Evolutionary conservation across 1,139 yeast genomes (phyloP).

Genomic region (Magnusiomyces starmeri): DNA sequence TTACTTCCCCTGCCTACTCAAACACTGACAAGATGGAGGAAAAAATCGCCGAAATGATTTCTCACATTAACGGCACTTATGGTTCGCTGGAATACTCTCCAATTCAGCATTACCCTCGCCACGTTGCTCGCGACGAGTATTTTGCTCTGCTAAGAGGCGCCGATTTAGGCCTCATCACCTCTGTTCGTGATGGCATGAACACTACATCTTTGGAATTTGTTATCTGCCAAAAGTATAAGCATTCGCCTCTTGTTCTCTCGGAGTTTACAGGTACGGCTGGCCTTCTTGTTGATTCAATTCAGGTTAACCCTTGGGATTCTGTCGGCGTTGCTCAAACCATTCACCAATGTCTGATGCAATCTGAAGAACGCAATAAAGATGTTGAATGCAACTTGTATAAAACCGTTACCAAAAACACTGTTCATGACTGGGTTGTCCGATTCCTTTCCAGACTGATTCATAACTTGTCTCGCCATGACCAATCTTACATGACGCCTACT

Average conservation of each 20-base stretch:
- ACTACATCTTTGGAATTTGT: slow-evolving; percentile 91
- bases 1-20: slow-evolving; percentile 69
- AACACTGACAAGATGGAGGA: slow-evolving; percentile 48
- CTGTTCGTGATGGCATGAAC: slow-evolving; percentile 94
- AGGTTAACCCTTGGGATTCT: slow-evolving; percentile 75
- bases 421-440: slow-evolving; percentile 72
- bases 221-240: slow-evolving; percentile 68
- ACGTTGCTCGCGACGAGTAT: slow-evolving; percentile 83
- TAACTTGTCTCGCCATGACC: slow-evolving; percentile 41
- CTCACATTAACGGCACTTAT: slow-evolving; percentile 72
- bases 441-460: slow-evolving; percentile 51
- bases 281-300: slow-evolving; percentile 67
- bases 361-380: slow-evolving; percentile 31
- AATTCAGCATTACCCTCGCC: slow-evolving; percentile 85
- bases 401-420: slow-evolving; percentile 62
- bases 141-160: slow-evolving; percentile 82
- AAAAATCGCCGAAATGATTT: slow-evolving; percentile 70
- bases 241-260: slow-evolving; percentile 54
- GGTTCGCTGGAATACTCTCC: slow-evolving; percentile 49
- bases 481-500: slow-evolving; percentile 68
- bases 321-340: slow-evolving; percentile 87
- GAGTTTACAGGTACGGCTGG: slow-evolving; percentile 93
- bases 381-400: slow-evolving; percentile 42
- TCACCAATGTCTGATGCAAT: slow-evolving; percentile 52
- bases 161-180: slow-evolving; percentile 80